phyloP scores from a whole-genome alignment of 176 grass and related monocot species.

The Eragrostis nindensis region DNA sequence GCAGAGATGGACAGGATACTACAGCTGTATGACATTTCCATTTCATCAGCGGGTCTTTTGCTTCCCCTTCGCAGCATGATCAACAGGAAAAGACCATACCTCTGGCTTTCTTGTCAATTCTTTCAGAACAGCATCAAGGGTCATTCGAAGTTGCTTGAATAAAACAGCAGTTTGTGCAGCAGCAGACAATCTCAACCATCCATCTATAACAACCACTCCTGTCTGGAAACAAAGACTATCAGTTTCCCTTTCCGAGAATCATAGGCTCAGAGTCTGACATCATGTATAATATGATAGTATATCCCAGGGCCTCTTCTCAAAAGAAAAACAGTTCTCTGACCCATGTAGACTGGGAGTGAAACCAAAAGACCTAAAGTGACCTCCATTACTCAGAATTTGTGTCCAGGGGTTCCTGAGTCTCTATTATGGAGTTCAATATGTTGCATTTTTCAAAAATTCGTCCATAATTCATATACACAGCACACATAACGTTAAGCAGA shows the following conservation, averaged over 20 bases:
- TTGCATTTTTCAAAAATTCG: not conserved
- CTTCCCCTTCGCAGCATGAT: slow-evolving; percentile 34
- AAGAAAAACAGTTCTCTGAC: slow-evolving; percentile 1
- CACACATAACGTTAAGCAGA: not conserved
- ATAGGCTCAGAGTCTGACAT: not conserved
- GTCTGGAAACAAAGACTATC: slow-evolving; percentile 49
- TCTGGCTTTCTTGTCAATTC: slow-evolving; percentile 83
- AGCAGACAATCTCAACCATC: slow-evolving; percentile 90
- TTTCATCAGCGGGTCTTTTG: slow-evolving; percentile 3
- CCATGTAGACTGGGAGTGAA: slow-evolving; percentile 16
- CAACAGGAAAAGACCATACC: slow-evolving; percentile 54
- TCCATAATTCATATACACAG: not conserved
- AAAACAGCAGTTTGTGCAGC: slow-evolving; percentile 89
- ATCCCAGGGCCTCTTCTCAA: not conserved
- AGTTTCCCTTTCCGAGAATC: slow-evolving; percentile 34
- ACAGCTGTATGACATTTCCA: slow-evolving; percentile 12
- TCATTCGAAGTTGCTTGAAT: slow-evolving; percentile 85
- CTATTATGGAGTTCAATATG: not conserved
- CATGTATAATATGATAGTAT: not conserved
- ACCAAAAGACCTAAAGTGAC: slow-evolving; percentile 6
- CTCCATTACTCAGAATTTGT: not conserved
- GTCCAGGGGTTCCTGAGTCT: not conserved
- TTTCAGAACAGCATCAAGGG: slow-evolving; percentile 90
- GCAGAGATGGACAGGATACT: slow-evolving; percentile 1
- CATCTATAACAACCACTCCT: slow-evolving; percentile 80